Evolutionary conservation across 352 stramenopile species (phyloP), one percentile per base, ranked within the genome.

Genomic region (Pythium coloratum): DNA sequence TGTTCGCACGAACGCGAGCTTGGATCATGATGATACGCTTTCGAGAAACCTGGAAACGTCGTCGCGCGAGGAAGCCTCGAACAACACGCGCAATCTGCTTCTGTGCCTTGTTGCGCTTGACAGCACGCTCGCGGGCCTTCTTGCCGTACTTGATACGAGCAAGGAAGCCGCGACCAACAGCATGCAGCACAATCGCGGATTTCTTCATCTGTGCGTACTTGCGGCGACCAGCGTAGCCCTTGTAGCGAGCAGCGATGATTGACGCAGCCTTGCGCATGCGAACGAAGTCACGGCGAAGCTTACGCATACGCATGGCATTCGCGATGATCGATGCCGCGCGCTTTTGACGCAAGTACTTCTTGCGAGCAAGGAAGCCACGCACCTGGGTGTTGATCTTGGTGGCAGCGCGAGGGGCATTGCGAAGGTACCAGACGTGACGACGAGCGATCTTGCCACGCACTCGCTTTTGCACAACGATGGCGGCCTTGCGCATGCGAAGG

Each of bases 61-160:
- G 73, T 13, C 84, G 71, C 6, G 85, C 88, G 7, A 95, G 28
- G 55, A 92, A 92, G 0, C 88, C 88, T 28, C 88, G 88, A 66
- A 80, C 67, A 9, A 94, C 71, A n/a, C 87, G 80, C 3, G 84
- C 71, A 59, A 96, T 94, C 54, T 92, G 76, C 10, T 72, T 85
- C 55, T 96, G 88, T 4, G 88, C 86, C 70, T 87, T 90, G 69
- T 89, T 94, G 33, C 86, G 86, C 40, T 76, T 74, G 33, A 89
- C 71, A 0, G 87, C 86, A 32, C 88, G 88, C 24, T 82, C 77
- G 10, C 88, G 85, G 34, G 88, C 88, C 66, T 92, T 94, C 62
- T 95, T 96, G 56, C 88, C 88, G 58, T 91, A 94, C 67, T 96
- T 96, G 20, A 95, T 72, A 13, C 88, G 81, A 16, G 87, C 88